Evolutionary conservation across 352 stramenopile genomes (phyloP).

Genomic region (Plasmopara muralis): DNA sequence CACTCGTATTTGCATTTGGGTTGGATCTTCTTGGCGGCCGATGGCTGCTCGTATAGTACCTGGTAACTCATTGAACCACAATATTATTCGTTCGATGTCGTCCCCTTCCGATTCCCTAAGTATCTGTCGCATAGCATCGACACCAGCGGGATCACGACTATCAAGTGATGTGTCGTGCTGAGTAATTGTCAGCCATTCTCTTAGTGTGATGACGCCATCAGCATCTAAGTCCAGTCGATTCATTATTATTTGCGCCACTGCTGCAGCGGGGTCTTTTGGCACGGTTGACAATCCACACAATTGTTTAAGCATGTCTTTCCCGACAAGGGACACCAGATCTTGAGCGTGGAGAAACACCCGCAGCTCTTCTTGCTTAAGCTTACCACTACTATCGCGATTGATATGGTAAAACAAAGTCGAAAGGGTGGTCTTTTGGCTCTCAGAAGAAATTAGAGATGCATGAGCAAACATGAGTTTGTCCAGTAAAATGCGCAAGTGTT

Average conservation of each 20-base stretch:
- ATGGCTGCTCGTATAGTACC: slow-evolving; percentile 22
- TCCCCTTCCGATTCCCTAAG: slow-evolving; percentile 15
- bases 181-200: slow-evolving; percentile 46
- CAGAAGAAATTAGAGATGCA: neutral
- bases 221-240: slow-evolving; percentile 40
- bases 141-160: slow-evolving; percentile 12
- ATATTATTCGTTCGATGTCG: slow-evolving; percentile 18
- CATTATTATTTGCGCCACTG: slow-evolving; percentile 30
- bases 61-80: slow-evolving; percentile 45
- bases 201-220: slow-evolving; percentile 48
- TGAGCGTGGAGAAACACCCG: slow-evolving; percentile 31
- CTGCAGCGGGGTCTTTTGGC: slow-evolving; percentile 3
- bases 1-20: slow-evolving; percentile 42
- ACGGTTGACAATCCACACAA: slow-evolving; percentile 13
- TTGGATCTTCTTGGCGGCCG: neutral
- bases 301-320: slow-evolving; percentile 7
- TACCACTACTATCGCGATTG: slow-evolving; percentile 41
- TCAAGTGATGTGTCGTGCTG: slow-evolving; percentile 7
- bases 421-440: slow-evolving; percentile 15
- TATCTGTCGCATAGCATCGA: slow-evolving; percentile 19
- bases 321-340: slow-evolving; percentile 11
- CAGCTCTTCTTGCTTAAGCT: slow-evolving; percentile 50
- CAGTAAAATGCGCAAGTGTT: slow-evolving; percentile 16
- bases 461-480: slow-evolving; percentile 7
- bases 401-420: slow-evolving; percentile 39